Evolutionary conservation across 2,329 filamentous ascomycete genomes (phyloP).

Genomic region (Penicillium capsulatum): DNA sequence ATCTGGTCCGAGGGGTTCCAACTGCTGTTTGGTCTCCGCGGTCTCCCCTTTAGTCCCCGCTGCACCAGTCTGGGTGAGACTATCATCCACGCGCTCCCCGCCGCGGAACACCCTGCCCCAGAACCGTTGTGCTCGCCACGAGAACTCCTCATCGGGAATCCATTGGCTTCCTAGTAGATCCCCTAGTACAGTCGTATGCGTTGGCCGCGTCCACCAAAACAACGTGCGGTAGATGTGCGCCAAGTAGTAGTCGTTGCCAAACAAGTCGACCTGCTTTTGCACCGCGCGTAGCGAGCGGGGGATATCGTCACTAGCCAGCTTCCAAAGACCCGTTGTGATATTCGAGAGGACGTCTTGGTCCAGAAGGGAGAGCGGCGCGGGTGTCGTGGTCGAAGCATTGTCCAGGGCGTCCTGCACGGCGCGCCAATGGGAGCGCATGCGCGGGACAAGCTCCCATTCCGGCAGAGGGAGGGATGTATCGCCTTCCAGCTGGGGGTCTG

Average conservation of each 20-base stretch:
- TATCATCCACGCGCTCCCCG: slow-evolving; percentile 56
- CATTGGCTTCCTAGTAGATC: slow-evolving; percentile 94
- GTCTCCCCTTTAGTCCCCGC: slow-evolving; percentile 33
- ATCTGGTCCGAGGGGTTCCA: slow-evolving; percentile 28
- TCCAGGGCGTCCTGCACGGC: slow-evolving; percentile 13
- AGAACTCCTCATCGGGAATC: slow-evolving; percentile 83
- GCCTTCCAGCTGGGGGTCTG: slow-evolving; percentile 90
- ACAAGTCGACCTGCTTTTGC: slow-evolving; percentile 78
- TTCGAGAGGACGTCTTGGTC: slow-evolving; percentile 20
- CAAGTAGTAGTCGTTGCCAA: slow-evolving; percentile 92
- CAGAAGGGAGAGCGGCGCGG: slow-evolving; percentile 12
- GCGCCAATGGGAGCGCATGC: slow-evolving; percentile 38
- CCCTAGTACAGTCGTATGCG: slow-evolving; percentile 82
- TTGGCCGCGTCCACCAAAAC: slow-evolving; percentile 78
- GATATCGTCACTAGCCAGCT: slow-evolving; percentile 61
- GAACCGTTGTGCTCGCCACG: slow-evolving; percentile 65
- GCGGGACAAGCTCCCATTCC: slow-evolving; percentile 43
- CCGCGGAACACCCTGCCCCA: slow-evolving; percentile 77
- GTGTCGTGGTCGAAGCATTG: slow-evolving; percentile 8
- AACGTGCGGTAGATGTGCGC: slow-evolving; percentile 85
- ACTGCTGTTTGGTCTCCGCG: slow-evolving; percentile 16
- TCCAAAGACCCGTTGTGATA: slow-evolving; percentile 20
- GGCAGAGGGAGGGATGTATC: slow-evolving; percentile 70
- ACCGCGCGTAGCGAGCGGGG: slow-evolving; percentile 61
- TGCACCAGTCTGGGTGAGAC: slow-evolving; percentile 34